Percentiles rank a stretch among this genome's conserved stretches.
These are phyloP conservation scores for Myriosclerotinia duriaeana DNA, from an alignment of 2,329 filamentous ascomycete genomes.

Conservation along the genomic window DNA sequence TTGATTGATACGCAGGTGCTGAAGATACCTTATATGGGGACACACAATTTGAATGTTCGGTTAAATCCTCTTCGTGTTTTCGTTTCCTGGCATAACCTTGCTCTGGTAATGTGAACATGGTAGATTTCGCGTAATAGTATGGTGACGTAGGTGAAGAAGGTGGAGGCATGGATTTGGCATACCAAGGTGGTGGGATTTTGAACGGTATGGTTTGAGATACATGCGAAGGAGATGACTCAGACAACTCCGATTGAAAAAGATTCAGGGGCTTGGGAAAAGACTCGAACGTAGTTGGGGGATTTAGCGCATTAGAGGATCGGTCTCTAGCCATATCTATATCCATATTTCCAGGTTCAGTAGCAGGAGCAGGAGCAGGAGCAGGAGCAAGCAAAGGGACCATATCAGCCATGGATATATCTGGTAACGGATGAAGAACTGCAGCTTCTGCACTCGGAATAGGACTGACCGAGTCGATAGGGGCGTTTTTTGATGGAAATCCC, in stretches of 20 bases:
- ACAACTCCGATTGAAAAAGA: not conserved
- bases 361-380: not conserved
- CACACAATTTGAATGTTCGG: not conserved
- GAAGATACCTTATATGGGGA: constrained; percentile 1
- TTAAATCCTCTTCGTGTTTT: constrained; percentile 6
- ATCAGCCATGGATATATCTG: not conserved
- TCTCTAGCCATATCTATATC: not conserved
- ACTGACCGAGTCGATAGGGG: not conserved
- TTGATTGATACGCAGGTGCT: not conserved
- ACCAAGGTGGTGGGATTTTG: constrained; percentile 8
- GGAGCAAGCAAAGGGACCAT: not conserved
- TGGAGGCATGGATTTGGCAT: constrained; percentile 4
- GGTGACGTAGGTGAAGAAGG: not conserved
- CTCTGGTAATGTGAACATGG: not conserved
- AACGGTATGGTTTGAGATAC: constrained; percentile 14
- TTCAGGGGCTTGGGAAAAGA: not conserved
- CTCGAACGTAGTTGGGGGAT: not conserved
- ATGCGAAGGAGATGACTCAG: not conserved
- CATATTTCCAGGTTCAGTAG: not conserved
- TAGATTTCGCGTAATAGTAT: not conserved
- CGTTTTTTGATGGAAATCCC: not conserved
- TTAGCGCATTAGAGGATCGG: not conserved
- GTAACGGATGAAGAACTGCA: not conserved
- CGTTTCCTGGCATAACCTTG: constrained; percentile 10
- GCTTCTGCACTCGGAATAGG: not conserved